Conservation (phyloP, 345 rosid genomes). For the Reutealis trisperma region DNA sequence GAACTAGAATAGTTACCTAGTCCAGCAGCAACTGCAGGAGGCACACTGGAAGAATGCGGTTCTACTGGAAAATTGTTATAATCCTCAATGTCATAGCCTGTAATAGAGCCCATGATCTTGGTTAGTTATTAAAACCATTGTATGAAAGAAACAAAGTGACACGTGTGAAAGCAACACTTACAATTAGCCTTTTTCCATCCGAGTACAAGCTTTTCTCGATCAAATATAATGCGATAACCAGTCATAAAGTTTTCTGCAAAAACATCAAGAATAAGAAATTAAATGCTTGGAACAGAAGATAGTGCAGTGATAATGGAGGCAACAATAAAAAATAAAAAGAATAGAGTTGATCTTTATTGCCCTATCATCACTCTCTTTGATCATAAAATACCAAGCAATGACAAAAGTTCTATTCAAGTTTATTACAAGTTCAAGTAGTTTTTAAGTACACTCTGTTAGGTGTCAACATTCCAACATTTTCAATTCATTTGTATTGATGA, state of each 20-base stretch:
- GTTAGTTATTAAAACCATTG: not conserved
- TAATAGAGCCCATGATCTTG: not conserved
- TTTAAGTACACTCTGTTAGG: too few species aligned
- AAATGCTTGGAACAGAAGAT: not conserved
- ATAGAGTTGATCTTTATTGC: not conserved
- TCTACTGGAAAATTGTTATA: slow-evolving; percentile 24
- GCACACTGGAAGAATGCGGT: slow-evolving; percentile 44
- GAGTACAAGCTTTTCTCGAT: slow-evolving; percentile 66
- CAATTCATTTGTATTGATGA: too few species aligned
- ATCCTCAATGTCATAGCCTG: slow-evolving; percentile 72
- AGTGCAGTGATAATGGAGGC: not conserved
- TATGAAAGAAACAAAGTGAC: not conserved
- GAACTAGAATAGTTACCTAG: slow-evolving; percentile 38
- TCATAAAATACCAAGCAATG: not conserved
- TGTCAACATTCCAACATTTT: too few species aligned
- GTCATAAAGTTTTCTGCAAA: slow-evolving; percentile 87
- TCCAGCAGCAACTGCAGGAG: slow-evolving; percentile 73
- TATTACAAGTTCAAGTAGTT: not conserved
- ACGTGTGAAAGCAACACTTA: slow-evolving; percentile 32
- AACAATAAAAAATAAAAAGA: not conserved
- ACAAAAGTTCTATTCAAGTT: not conserved
- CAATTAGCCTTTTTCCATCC: slow-evolving; percentile 87
- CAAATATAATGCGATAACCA: slow-evolving; percentile 73
- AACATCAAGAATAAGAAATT: not conserved
- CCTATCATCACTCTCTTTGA: not conserved